Evolutionary conservation across 176 grass and related monocot genomes (phyloP), one percentile per base, ranked within the genome.

Genomic region (Microstegium vimineum): DNA sequence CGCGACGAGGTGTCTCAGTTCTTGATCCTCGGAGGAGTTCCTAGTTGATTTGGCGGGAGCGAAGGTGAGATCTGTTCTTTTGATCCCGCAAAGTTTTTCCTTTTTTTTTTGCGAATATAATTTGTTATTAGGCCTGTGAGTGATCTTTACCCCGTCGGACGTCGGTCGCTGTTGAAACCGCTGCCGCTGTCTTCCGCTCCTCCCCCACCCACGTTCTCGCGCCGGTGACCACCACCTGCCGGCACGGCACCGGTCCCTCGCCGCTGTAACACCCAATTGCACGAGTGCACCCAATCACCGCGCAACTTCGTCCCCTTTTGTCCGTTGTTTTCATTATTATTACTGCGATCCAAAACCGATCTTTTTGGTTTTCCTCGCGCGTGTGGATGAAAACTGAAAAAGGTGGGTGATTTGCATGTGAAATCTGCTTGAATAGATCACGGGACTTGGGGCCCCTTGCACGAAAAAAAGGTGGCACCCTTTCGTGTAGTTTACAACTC

Each of bases 61-160:
- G 16, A 83, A 86, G 84, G 88, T 86, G 62, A 74, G 84, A 83
- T 83, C 79, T 18, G 22, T 71, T 89, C 76, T 42, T n/a, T 71
- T 27, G 51, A 90, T 82, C 83, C 56, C 65, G 56, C 17, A 35
- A 57, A 13, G 16, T 31, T 32, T 62, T 4, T 71, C n/a, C 14
- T 1, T n/a, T 15, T n/a, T 16, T 15, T 36, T 22, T 27, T 72
- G 15, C 9, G 4, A 59, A 59, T 57, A 59, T 59, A 59, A 4
- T 59, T 59, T 25, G 54, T 9, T 56, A 10, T 56, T 56, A 56
- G 14, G 1, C 38, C 23, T 7, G n/a, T 27, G 11, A 30, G 17
- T 70, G 49, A 76, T 82, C 63, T 56, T 56, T 62, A 28, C 37
- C 16, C 75, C 4, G 54, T n/a, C 22, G n/a, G 38, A 45, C 35